Base-by-base conservation (phyloP, 179 eudicot genomes). In the Vitellaria paradoxa region DNA sequence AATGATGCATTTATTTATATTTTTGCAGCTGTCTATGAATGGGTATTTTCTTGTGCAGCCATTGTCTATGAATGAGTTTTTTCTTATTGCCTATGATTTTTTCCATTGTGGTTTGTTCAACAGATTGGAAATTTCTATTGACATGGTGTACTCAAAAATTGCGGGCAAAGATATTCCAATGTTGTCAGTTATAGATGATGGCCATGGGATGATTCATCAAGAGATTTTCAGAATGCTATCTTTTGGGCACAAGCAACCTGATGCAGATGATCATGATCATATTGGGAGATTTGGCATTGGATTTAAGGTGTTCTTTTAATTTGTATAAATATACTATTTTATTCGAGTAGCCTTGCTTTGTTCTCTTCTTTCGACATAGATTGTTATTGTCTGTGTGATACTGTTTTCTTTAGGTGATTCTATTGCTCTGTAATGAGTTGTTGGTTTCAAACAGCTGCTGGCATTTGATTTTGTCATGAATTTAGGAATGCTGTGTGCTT, bases 201-300 rank as follows among this genome's bases (percentile, higher is more conserved):
- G 97, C 37, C 80, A 68, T 78, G 97, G 97, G 65, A 93, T 93
- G 97, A 81, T 76, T 75, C 92, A 88, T 83, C 73, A 76, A 57
- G 91, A 89, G 74, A 91, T 92, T 70, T 61, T 80, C 70, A 89
- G 87, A 78, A 91, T 92, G 95, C 20, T 88, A 76, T 83, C 93
- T 67, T 92, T 92, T 85, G 97, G 97, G 61, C 97, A 88, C 83
- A 82, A 80, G 75, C 88, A 85, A 83, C 85, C 85, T 26, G 90
- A 89, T 68, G 85, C 77, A 66, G 88, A 85, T 80, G 86, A 88
- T 79, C 76, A 81, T 23, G 76, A 87, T 62, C 85, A 81, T 69
- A 87, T 91, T 77, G 97, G 97, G 66, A 89, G 88, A 83, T 92
- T 88, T 88, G 97, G 97, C 49, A 81, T 91, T 78, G 97, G 97